These are phyloP conservation scores for Carpediemonas membranifera DNA, from an alignment of 78 protist genomes.

Conservation along the genomic window DNA sequence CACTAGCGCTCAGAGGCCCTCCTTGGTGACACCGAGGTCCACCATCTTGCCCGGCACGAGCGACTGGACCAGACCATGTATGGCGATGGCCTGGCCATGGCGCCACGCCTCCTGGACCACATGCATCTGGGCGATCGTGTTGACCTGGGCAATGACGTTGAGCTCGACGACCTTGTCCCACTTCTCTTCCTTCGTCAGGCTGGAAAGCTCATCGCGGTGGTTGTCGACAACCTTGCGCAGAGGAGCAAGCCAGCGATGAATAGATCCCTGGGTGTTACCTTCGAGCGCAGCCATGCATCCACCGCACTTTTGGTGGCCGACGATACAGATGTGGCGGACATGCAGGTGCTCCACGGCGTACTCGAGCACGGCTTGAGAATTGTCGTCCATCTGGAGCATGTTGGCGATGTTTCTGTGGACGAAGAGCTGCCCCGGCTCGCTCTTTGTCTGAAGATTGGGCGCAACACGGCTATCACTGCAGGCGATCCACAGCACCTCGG, in stretches of 20 bases:
- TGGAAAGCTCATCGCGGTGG: conserved; percentile 10
- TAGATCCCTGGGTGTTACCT: conserved; percentile 32
- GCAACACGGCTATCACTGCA: conserved; percentile 80
- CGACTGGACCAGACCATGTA: neutral
- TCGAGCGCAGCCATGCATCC: conserved; percentile 45
- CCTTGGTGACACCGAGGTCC: too few species aligned
- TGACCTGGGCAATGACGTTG: neutral
- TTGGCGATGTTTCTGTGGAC: conserved; percentile 82
- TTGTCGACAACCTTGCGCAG: conserved; percentile 47
- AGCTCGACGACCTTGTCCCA: neutral
- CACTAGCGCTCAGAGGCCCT: too few species aligned
- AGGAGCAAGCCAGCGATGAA: conserved; percentile 81
- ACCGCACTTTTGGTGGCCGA: conserved; percentile 82
- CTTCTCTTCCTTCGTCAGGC: too few species aligned
- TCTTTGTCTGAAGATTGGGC: conserved; percentile 51
- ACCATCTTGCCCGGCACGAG: too few species aligned
- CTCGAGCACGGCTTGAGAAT: conserved; percentile 51
- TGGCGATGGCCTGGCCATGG: neutral
- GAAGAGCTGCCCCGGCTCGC: conserved; percentile 60
- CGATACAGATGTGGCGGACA: conserved; percentile 68
- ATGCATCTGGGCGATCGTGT: neutral
- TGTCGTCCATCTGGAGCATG: conserved; percentile 60
- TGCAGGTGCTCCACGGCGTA: conserved; percentile 67
- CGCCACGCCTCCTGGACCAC: neutral
- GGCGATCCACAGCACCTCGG: conserved; percentile 75